phyloP scores from a whole-genome alignment of 306 rosid species.

The Begonia fuchsioides region DNA sequence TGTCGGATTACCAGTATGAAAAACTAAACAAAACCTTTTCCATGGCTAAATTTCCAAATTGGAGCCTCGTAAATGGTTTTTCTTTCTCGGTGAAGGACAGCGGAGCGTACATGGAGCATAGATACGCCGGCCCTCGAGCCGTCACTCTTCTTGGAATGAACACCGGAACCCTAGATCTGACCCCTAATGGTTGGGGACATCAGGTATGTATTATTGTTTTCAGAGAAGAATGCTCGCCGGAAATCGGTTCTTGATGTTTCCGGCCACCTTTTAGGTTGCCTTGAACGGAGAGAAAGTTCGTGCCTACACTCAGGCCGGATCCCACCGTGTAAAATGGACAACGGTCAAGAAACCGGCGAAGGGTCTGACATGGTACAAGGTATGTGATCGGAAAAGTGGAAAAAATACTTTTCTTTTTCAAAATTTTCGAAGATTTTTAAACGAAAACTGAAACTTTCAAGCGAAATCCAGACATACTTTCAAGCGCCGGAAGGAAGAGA shows the following conservation, averaged over 20 bases:
- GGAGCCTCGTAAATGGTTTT: not conserved
- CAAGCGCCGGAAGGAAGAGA: conserved; percentile 50
- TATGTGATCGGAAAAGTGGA: conserved; percentile 13
- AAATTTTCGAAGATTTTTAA: too few relatives aligned
- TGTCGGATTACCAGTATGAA: conserved; percentile 73
- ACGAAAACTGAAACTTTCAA: too few relatives aligned
- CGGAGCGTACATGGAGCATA: conserved; percentile 93
- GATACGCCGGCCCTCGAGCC: conserved; percentile 55
- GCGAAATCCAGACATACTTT: conserved; percentile 42
- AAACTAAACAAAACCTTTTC: conserved; percentile 3
- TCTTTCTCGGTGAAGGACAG: conserved; percentile 44
- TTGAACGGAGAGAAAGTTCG: conserved; percentile 31
- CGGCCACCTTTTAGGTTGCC: conserved; percentile 27
- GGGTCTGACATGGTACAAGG: conserved; percentile 69
- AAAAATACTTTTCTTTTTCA: too few relatives aligned
- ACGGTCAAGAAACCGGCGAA: conserved; percentile 10
- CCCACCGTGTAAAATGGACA: conserved; percentile 29
- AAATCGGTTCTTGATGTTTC: not conserved
- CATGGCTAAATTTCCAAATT: conserved; percentile 1
- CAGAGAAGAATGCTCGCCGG: too few relatives aligned
- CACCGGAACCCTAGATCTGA: conserved; percentile 39
- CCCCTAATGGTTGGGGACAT: conserved; percentile 51
- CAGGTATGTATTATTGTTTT: conserved; percentile 17
- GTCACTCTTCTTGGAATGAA: conserved; percentile 44
- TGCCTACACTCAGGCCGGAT: conserved; percentile 34